Evolutionary conservation across 768 basidiomycete genomes (phyloP).

Genomic region (Naganishia kalamii): DNA sequence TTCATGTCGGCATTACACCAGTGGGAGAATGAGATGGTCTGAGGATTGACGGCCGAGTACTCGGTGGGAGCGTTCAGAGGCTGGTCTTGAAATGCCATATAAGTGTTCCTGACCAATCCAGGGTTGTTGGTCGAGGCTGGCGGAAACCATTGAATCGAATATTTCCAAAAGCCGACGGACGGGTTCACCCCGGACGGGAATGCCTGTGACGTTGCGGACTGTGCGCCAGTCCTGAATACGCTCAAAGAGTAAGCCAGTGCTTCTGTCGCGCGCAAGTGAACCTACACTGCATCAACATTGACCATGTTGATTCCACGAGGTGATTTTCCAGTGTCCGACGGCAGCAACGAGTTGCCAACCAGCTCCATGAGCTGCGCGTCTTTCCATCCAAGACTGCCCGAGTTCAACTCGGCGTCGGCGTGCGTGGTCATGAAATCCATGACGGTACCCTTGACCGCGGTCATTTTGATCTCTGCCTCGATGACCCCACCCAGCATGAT

Average conservation of each 20-base stretch:
- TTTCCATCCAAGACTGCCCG: slow-evolving; percentile 5
- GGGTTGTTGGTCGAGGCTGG: background rate
- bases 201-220: slow-evolving; percentile 13
- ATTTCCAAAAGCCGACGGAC: slow-evolving; percentile 20
- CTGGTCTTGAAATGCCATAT: slow-evolving; percentile 21
- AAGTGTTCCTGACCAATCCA: slow-evolving; percentile 17
- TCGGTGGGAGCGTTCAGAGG: slow-evolving; percentile 15
- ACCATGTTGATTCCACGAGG: slow-evolving; percentile 27
- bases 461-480: slow-evolving; percentile 24
- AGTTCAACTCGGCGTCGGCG: background rate
- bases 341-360: slow-evolving; percentile 15
- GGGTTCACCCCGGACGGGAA: slow-evolving; percentile 23
- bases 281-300: slow-evolving; percentile 22
- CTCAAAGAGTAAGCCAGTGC: background rate
- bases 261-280: background rate
- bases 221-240: slow-evolving; percentile 8
- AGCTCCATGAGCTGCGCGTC: background rate
- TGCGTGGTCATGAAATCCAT: slow-evolving; percentile 26
- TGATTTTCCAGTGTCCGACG: background rate
- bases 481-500: slow-evolving; percentile 13
- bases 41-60: slow-evolving; percentile 22
- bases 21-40: slow-evolving; percentile 24
- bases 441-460: slow-evolving; percentile 21
- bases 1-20: slow-evolving; percentile 24
- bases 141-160: slow-evolving; percentile 27